These are phyloP conservation scores for Fraxinus americana DNA, from an alignment of 257 asterid species.

Conservation along the genomic window DNA sequence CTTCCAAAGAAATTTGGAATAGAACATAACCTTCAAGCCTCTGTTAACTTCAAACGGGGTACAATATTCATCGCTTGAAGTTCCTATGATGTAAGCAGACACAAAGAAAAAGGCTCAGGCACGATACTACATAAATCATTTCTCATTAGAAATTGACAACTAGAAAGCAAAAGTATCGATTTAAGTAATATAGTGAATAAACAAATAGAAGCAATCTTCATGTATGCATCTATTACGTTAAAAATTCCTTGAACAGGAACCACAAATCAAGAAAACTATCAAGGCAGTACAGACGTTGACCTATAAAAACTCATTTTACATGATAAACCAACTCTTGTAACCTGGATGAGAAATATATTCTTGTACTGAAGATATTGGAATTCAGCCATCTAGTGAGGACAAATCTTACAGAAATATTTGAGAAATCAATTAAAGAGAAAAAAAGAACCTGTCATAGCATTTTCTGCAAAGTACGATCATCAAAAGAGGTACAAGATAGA, in stretches of 20 bases:
- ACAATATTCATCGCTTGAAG: conserved; percentile 56
- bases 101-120: neutral
- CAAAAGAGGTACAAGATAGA: too few species aligned
- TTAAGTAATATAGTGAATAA: neutral
- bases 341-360: neutral
- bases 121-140: neutral
- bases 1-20: neutral
- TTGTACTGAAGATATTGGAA: neutral
- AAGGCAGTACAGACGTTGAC: neutral
- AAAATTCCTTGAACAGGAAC: neutral
- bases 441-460: too few species aligned
- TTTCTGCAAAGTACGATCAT: too few species aligned
- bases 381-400: neutral
- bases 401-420: neutral
- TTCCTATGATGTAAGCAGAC: conserved; percentile 33
- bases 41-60: conserved; percentile 48
- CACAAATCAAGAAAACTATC: neutral
- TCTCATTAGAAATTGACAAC: neutral
- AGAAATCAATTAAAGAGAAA: neutral
- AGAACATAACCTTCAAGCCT: conserved; percentile 27
- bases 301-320: neutral
- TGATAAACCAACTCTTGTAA: neutral
- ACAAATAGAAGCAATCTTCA: neutral
- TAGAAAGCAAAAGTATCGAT: neutral
- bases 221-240: neutral